A percentile compares a stretch with the other conserved stretches of the same genome.
These are phyloP conservation scores for Urostyla sp. DNA, from an alignment of 73 alveolate species.

Conservation along the genomic window DNA sequence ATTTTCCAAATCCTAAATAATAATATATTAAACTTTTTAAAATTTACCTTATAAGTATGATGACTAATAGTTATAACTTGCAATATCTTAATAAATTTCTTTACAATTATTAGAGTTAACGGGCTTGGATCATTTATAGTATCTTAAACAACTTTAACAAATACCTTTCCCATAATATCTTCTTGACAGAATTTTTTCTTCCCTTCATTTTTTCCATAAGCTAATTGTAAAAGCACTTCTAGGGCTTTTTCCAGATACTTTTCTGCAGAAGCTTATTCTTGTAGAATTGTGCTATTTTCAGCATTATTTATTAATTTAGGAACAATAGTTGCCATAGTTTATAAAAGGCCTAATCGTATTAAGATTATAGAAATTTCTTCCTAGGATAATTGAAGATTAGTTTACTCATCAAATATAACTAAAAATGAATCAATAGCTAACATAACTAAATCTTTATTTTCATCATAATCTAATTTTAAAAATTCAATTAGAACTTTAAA, in stretches of 20 bases:
- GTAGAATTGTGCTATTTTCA: slow-evolving; percentile 6
- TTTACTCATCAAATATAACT: slow-evolving; percentile 13
- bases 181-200: slow-evolving; percentile 1
- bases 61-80: neutral
- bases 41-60: neutral
- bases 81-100: slow-evolving; percentile 15
- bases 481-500: slow-evolving; percentile 19
- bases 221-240: slow-evolving; percentile 16
- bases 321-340: neutral
- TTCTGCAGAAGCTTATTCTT: neutral
- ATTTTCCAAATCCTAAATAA: slow-evolving; percentile 26
- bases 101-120: slow-evolving; percentile 13
- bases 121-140: slow-evolving; percentile 43
- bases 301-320: slow-evolving; percentile 6
- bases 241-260: slow-evolving; percentile 51
- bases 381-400: neutral
- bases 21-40: neutral
- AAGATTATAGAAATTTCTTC: slow-evolving; percentile 27
- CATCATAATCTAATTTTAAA: slow-evolving; percentile 42
- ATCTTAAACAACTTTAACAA: slow-evolving; percentile 2
- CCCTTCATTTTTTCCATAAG: slow-evolving; percentile 13
- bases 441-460: slow-evolving; percentile 47
- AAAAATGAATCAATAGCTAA: slow-evolving; percentile 46
- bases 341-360: neutral
- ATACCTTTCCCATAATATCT: neutral